A percentile compares a stretch with the other conserved stretches of the same genome.
phyloP scores from a whole-genome alignment of 2,329 filamentous ascomycete species.

The Elsinoe necatrix region DNA sequence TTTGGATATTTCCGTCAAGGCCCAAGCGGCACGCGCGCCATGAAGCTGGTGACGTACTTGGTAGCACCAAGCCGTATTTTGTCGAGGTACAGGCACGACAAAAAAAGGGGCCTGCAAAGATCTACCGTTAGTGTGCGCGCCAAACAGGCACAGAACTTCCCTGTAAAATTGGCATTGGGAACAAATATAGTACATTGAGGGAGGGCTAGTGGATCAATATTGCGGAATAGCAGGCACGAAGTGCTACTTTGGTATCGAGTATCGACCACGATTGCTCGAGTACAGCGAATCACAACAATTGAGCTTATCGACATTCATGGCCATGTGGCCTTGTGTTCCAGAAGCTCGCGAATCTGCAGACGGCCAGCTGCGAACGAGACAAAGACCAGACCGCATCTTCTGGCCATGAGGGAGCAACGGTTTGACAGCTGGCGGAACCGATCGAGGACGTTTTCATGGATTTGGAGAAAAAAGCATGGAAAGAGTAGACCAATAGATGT shows the following conservation, averaged over 20 bases:
- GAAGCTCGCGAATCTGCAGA: background rate
- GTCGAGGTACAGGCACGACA: background rate
- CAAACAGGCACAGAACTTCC: background rate
- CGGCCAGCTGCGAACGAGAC: conserved; percentile 3
- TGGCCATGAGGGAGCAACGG: background rate
- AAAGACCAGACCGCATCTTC: background rate
- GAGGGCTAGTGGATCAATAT: background rate
- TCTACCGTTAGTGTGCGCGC: background rate
- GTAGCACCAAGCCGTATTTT: background rate
- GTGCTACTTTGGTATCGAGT: background rate
- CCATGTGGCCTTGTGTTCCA: background rate
- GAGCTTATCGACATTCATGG: background rate
- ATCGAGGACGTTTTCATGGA: background rate
- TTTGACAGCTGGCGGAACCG: background rate
- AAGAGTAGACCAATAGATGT: background rate
- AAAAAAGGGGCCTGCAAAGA: background rate
- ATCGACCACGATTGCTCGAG: background rate
- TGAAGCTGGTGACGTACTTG: background rate
- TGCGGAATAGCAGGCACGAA: background rate
- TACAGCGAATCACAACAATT: background rate
- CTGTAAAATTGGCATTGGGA: background rate
- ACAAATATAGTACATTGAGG: background rate
- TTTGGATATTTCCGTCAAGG: background rate
- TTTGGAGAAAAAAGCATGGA: background rate
- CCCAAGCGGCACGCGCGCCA: no score